Conservation (phyloP, 2,329 filamentous ascomycete species). For the Sporothrix curviconia region DNA sequence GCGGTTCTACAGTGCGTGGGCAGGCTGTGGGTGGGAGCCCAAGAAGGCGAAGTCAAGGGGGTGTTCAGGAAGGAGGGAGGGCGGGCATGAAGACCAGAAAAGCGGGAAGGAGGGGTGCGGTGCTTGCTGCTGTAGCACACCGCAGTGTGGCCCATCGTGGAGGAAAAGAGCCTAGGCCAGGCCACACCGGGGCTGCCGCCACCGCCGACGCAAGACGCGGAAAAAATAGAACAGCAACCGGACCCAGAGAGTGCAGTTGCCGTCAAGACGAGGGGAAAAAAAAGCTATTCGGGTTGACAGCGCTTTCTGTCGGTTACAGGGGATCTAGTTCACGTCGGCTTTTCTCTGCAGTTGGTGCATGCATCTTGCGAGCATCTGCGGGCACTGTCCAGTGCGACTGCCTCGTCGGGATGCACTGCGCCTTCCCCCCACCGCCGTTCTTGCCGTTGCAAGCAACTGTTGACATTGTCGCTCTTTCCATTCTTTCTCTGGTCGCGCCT, state of each 20-base stretch:
- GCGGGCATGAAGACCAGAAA: background rate
- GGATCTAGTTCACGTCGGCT: too few species aligned
- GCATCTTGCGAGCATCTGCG: background rate
- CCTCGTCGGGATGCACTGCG: background rate
- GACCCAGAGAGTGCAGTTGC: too few species aligned
- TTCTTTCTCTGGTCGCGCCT: background rate
- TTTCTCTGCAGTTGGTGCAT: too few species aligned
- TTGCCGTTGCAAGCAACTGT: background rate
- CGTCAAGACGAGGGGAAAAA: too few species aligned
- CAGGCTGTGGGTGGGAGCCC: conserved; percentile 11
- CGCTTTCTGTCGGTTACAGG: too few species aligned
- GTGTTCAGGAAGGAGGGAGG: conserved; percentile 11
- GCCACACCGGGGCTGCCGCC: background rate
- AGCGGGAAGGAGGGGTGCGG: background rate
- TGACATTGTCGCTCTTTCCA: background rate
- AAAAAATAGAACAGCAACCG: conserved; percentile 9
- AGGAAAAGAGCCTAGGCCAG: too few species aligned
- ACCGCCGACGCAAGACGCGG: conserved; percentile 4
- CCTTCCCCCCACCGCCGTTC: conserved; percentile 1
- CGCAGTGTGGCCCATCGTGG: too few species aligned
- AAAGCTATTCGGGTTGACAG: background rate
- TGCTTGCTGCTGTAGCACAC: too few species aligned
- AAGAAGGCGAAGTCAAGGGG: conserved; percentile 12
- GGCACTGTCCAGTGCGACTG: background rate
- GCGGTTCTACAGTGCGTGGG: conserved; percentile 6